These are phyloP conservation scores for Eucalyptus cloeziana DNA, from an alignment of 345 rosid genomes.

Conservation along the genomic window DNA sequence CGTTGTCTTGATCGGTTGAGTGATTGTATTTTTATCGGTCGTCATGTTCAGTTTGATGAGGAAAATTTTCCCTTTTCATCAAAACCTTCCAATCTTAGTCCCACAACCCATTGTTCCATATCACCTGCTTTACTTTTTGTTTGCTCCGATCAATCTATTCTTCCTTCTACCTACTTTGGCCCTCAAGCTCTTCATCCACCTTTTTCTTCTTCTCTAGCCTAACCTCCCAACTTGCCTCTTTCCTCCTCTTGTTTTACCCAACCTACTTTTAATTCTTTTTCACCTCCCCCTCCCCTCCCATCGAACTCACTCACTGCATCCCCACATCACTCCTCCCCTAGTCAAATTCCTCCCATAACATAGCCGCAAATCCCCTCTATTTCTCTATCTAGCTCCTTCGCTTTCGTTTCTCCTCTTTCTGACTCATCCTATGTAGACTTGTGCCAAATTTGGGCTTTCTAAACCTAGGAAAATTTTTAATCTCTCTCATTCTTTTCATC, in stretches of 20 bases:
- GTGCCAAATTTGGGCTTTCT: too few relatives aligned
- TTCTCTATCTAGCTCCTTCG: neutral
- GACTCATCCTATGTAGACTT: neutral
- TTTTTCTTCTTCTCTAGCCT: neutral
- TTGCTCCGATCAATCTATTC: neutral
- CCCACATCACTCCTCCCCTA: too few relatives aligned
- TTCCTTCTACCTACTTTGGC: neutral
- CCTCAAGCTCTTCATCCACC: neutral
- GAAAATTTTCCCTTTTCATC: neutral
- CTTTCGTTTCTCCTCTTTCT: neutral
- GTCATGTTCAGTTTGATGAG: neutral
- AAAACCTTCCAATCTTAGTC: neutral
- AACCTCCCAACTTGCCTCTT: neutral
- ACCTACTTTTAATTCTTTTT: too few relatives aligned
- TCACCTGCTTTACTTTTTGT: neutral
- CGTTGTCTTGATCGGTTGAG: rapidly evolving
- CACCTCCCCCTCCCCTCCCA: too few relatives aligned
- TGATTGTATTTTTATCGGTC: neutral
- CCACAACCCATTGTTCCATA: too few relatives aligned
- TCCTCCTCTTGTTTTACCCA: neutral
- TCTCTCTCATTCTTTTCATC: neutral
- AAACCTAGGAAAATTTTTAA: neutral
- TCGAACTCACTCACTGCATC: too few relatives aligned
- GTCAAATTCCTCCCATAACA: neutral
- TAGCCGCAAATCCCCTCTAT: neutral